Evolutionary conservation across 108 stramenopile species (phyloP).

Genomic region (Aurantiochytrium sp.): DNA sequence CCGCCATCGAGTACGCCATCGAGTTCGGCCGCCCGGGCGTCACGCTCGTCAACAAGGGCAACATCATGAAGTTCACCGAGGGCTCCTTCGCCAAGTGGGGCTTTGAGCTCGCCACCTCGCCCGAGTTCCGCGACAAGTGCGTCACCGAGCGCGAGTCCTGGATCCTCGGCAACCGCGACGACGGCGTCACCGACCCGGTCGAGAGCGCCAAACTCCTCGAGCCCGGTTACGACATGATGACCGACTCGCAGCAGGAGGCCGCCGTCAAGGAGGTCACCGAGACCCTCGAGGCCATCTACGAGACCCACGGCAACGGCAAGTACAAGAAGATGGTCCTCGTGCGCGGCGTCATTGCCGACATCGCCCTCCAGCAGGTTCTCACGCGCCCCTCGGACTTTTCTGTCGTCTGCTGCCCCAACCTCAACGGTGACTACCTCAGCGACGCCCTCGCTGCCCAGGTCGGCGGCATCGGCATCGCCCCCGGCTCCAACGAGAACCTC

Average conservation of each 20-base stretch:
- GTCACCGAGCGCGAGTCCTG: conserved; percentile 41
- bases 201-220: conserved; percentile 32
- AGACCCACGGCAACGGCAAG: conserved; percentile 36
- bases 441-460: conserved; percentile 40
- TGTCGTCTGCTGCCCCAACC: conserved; percentile 34
- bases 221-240: conserved; percentile 44
- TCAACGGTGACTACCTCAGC: conserved; percentile 39
- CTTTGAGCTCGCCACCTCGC: background rate
- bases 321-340: conserved; percentile 38
- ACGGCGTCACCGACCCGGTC: background rate
- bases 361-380: conserved; percentile 40
- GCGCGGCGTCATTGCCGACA: conserved; percentile 35
- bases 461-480: conserved; percentile 38
- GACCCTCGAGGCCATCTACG: background rate
- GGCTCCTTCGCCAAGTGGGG: conserved; percentile 36
- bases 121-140: conserved; percentile 33
- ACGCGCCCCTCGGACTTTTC: conserved; percentile 24
- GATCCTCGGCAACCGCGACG: conserved; percentile 38
- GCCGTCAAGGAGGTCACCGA: conserved; percentile 14
- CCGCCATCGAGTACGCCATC: conserved; percentile 40
- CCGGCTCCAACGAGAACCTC: conserved; percentile 31
- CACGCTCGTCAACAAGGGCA: conserved; percentile 41
- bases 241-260: conserved; percentile 20
- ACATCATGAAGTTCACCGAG: conserved; percentile 46
- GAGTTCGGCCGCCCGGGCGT: conserved; percentile 5